Conservation (phyloP, 108 stramenopile genomes). For the Pseudonitzschia multiseries region DNA sequence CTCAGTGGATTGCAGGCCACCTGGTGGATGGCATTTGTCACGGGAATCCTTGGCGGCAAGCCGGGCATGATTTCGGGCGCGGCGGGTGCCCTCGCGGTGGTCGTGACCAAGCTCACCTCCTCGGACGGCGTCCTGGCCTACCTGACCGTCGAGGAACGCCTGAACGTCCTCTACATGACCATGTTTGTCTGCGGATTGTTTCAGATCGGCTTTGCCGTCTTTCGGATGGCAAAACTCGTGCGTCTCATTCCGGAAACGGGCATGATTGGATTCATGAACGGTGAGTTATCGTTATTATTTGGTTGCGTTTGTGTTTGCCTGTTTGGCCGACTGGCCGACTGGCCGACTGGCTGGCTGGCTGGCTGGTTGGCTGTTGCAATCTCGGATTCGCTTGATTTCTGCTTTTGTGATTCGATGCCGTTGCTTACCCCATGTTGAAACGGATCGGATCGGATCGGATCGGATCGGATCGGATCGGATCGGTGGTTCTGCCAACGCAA, state of each 20-base stretch:
- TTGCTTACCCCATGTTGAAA: not conserved
- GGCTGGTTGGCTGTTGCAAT: too few relatives aligned
- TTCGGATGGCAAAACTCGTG: slow-evolving; percentile 51
- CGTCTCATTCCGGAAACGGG: slow-evolving; percentile 59
- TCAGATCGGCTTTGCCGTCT: slow-evolving; percentile 48
- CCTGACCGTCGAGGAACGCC: slow-evolving; percentile 34
- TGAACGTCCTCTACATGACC: slow-evolving; percentile 54
- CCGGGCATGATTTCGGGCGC: slow-evolving; percentile 66
- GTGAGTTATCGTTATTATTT: not conserved
- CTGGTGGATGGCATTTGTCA: slow-evolving; percentile 56
- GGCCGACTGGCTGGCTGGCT: too few relatives aligned
- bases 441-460: too few relatives aligned
- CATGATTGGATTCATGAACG: slow-evolving; percentile 28
- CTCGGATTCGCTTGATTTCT: too few relatives aligned
- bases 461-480: too few relatives aligned
- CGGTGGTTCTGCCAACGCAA: not conserved
- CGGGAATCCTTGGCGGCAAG: slow-evolving; percentile 55
- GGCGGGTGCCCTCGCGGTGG: slow-evolving; percentile 67
- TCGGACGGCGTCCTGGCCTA: slow-evolving; percentile 50
- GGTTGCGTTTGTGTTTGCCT: too few relatives aligned
- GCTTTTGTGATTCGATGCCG: too few relatives aligned
- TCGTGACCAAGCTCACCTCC: slow-evolving; percentile 44
- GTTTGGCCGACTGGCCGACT: too few relatives aligned
- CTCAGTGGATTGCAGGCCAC: slow-evolving; percentile 56
- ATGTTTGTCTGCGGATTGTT: slow-evolving; percentile 52